Base-by-base conservation (phyloP, 2,329 filamentous ascomycete species). In the Elsinoe perseae region DNA sequence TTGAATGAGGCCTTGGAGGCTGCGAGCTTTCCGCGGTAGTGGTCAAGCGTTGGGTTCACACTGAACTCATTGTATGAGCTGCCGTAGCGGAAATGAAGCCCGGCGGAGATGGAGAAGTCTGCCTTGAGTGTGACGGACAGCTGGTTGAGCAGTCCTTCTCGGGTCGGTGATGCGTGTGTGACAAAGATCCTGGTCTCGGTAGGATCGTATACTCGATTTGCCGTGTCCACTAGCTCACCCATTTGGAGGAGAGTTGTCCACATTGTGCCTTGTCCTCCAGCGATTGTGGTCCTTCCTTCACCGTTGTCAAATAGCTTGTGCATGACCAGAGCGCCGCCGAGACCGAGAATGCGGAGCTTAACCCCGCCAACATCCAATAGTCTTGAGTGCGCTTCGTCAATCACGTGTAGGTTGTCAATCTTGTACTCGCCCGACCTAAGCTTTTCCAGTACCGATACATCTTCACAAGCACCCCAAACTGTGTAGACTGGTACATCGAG, bases 11-110 rank as follows among this genome's bases (percentile, higher is more conserved):
- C 92, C 74, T 96, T 97, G 50, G 92, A 97, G 10, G 93, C 93
- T 53, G 93, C 92, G 56, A 98, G 84, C 79, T 98, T 98, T 69
- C 93, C 95, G 58, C 95, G 89, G 73, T 98, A 98, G 74, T 98
- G 93, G 66, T 98, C 93, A 56, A 98, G 79, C 0, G 92, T 96
- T 2, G 93, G 95, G 71, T 98, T 98, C 68, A 98, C 93, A 62
- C 91, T 96, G 75, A 98, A 98, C 71, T 98, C 95, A 73, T 98
- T 98, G 80, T 98, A 98, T 1, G 95, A 98, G 72, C 92, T 97
- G 62, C 95, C 93, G 64, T 98, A 98, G 62, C 93, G 83, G 84
- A 98, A 98, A 74, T 98, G 93, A 25, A 98, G 84, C 65, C 93
- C 93, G 50, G 93, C 93, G 9, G 93, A 98, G 67, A 98, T 86